A percentile compares a stretch with the other conserved stretches of the same genome.
phyloP scores from a whole-genome alignment of 2,329 filamentous ascomycete genomes.

The Diaporthe vexans region DNA sequence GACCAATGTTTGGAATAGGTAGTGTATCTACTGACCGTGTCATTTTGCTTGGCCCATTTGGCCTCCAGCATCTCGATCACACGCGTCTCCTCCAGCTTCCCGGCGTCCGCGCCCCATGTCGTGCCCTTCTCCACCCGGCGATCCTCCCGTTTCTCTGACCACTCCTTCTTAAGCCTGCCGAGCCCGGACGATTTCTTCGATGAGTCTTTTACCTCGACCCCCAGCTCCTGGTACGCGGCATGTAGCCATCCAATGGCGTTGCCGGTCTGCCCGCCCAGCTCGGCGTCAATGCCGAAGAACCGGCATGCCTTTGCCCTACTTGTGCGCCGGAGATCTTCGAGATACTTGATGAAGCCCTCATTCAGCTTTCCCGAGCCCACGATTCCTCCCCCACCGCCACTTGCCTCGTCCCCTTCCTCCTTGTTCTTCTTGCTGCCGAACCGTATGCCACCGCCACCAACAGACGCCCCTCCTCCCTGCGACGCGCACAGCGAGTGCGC shows the following conservation, averaged over 20 bases:
- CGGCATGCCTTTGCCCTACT: conserved; percentile 88
- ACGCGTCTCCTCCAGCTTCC: conserved; percentile 84
- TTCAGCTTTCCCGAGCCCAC: conserved; percentile 67
- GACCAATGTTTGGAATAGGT: not conserved
- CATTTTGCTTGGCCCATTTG: conserved; percentile 95
- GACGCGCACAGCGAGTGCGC: conserved; percentile 66
- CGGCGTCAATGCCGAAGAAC: conserved; percentile 92
- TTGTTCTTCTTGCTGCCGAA: conserved; percentile 27
- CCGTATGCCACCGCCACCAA: conserved; percentile 1
- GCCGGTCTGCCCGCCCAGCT: conserved; percentile 84
- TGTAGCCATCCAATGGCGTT: conserved; percentile 89
- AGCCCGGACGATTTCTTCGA: conserved; percentile 70
- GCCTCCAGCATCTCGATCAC: conserved; percentile 88
- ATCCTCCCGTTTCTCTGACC: conserved; percentile 84
- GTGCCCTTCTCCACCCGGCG: conserved; percentile 80
- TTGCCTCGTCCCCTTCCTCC: conserved; percentile 44
- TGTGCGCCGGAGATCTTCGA: conserved; percentile 80
- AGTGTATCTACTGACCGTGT: conserved; percentile 75
- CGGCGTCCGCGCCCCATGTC: conserved; percentile 86
- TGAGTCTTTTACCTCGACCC: conserved; percentile 66
- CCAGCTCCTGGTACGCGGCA: conserved; percentile 82
- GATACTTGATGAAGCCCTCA: conserved; percentile 78
- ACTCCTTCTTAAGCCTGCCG: conserved; percentile 78
- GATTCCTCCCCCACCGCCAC: conserved; percentile 31
- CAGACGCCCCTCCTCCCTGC: conserved; percentile 15